These are phyloP conservation scores for Fusarium sp. DNA, from an alignment of 2,329 filamentous ascomycete species.

Conservation along the genomic window DNA sequence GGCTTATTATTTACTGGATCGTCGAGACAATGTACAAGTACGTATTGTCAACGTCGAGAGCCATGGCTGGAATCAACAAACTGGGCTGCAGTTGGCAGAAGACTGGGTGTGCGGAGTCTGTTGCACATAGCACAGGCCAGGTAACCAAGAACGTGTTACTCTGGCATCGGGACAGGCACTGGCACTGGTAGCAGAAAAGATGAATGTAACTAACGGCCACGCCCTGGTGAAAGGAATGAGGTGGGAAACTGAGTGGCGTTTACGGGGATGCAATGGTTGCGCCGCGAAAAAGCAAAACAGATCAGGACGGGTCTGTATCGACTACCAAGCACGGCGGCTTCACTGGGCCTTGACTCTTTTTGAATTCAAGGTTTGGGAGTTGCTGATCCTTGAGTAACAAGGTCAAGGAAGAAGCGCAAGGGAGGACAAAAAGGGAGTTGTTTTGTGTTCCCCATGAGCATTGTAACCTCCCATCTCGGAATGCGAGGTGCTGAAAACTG, in stretches of 20 bases:
- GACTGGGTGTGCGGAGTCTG: constrained; percentile 38
- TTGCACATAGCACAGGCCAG: constrained; percentile 44
- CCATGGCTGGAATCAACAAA: constrained; percentile 35
- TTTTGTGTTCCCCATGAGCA: constrained; percentile 19
- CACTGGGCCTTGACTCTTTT: constrained; percentile 35
- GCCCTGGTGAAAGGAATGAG: constrained; percentile 45
- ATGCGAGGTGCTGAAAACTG: constrained; percentile 22
- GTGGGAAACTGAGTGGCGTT: constrained; percentile 45
- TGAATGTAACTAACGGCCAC: constrained; percentile 44
- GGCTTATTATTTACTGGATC: constrained; percentile 30
- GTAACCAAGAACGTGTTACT: constrained; percentile 39
- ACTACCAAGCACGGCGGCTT: constrained; percentile 38
- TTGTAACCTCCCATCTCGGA: constrained; percentile 31
- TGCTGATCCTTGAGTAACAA: constrained; percentile 30
- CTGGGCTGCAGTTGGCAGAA: constrained; percentile 28
- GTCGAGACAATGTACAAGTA: constrained; percentile 6
- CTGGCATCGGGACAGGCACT: not conserved
- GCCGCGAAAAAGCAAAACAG: constrained; percentile 48
- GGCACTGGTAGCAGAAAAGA: not conserved
- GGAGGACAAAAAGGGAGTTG: constrained; percentile 27
- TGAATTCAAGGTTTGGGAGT: constrained; percentile 39
- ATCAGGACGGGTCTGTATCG: constrained; percentile 24
- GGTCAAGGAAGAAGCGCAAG: constrained; percentile 33
- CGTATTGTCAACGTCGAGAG: constrained; percentile 23
- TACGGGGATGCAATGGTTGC: constrained; percentile 44